A percentile compares a stretch with the other conserved stretches of the same genome.
phyloP scores from a whole-genome alignment of 2,329 filamentous ascomycete species.

The Nothomitra cinnamomea region DNA sequence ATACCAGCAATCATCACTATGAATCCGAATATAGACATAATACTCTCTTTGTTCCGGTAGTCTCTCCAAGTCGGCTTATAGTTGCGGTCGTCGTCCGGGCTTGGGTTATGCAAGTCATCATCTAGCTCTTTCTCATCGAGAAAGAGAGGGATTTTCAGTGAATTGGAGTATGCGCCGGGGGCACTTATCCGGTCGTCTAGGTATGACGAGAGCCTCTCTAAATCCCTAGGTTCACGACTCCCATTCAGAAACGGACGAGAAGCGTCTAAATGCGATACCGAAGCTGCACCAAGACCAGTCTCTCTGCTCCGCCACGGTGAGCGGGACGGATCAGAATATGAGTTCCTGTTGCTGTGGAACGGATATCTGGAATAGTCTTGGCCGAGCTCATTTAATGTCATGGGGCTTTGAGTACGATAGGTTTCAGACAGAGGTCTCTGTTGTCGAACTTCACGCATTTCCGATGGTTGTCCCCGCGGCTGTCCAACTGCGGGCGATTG shows the following conservation, averaged over 20 bases:
- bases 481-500: neutral
- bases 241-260: neutral
- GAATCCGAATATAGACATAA: conserved; percentile 26
- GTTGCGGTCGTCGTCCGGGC: conserved; percentile 29
- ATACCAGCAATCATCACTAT: conserved; percentile 30
- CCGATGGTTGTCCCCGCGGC: neutral
- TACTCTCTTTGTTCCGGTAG: conserved; percentile 26
- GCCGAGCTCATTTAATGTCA: conserved; percentile 12
- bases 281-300: too few species aligned
- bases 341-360: neutral
- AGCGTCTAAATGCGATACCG: conserved; percentile 5
- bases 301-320: conserved; percentile 7
- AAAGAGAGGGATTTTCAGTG: conserved; percentile 28
- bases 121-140: conserved; percentile 34
- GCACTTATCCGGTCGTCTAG: conserved; percentile 30
- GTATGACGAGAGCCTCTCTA: conserved; percentile 24
- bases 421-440: neutral
- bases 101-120: conserved; percentile 36
- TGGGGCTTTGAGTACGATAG: neutral
- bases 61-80: conserved; percentile 27
- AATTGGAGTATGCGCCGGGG: conserved; percentile 25
- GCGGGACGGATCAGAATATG: conserved; percentile 12
- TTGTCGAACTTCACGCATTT: neutral
- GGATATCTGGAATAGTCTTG: conserved; percentile 18
- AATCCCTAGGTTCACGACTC: neutral